A percentile compares a stretch with the other conserved stretches of the same genome.
phyloP scores from a whole-genome alignment of 1,139 yeast species.

The Sugiyamaella xylanicola region DNA sequence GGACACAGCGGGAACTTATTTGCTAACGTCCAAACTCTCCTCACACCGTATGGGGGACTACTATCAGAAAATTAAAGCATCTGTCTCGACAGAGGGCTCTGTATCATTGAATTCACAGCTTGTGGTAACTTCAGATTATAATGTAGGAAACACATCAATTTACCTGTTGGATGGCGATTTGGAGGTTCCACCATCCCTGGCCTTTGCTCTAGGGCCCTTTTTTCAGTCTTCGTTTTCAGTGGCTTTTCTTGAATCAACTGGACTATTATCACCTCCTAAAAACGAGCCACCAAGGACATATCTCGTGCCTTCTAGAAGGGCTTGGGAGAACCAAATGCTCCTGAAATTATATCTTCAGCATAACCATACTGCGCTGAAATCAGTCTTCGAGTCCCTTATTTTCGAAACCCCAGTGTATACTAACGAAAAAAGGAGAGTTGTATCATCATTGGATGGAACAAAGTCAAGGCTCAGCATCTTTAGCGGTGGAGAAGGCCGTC shows the following conservation, averaged over 20 bases:
- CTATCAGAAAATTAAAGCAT: slow-evolving; percentile 36
- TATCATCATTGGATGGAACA: slow-evolving; percentile 43
- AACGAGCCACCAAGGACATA: slow-evolving; percentile 59
- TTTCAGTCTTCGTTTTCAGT: slow-evolving; percentile 57
- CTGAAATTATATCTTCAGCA: slow-evolving; percentile 59
- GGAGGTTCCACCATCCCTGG: slow-evolving; percentile 56
- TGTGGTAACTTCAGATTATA: slow-evolving; percentile 48
- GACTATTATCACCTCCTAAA: slow-evolving; percentile 48
- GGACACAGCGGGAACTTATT: slow-evolving; percentile 16
- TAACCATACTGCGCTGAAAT: slow-evolving; percentile 54
- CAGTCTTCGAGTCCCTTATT: slow-evolving; percentile 59
- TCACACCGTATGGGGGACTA: slow-evolving; percentile 48
- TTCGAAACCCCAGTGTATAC: slow-evolving; percentile 69
- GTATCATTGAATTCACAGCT: slow-evolving; percentile 52
- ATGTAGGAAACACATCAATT: slow-evolving; percentile 60
- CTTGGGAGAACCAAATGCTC: slow-evolving; percentile 73
- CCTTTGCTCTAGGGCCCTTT: slow-evolving; percentile 57
- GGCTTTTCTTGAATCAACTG: slow-evolving; percentile 53
- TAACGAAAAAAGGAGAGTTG: slow-evolving; percentile 49
- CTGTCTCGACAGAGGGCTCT: slow-evolving; percentile 38
- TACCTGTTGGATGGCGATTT: slow-evolving; percentile 64
- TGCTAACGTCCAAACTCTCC: slow-evolving; percentile 40
- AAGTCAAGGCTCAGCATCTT: slow-evolving; percentile 32
- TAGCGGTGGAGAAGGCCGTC: slow-evolving; percentile 5
- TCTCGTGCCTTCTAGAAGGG: slow-evolving; percentile 73